These are phyloP conservation scores for Ananas comosus DNA, from an alignment of 176 grass and related monocot genomes.

Conservation along the genomic window DNA sequence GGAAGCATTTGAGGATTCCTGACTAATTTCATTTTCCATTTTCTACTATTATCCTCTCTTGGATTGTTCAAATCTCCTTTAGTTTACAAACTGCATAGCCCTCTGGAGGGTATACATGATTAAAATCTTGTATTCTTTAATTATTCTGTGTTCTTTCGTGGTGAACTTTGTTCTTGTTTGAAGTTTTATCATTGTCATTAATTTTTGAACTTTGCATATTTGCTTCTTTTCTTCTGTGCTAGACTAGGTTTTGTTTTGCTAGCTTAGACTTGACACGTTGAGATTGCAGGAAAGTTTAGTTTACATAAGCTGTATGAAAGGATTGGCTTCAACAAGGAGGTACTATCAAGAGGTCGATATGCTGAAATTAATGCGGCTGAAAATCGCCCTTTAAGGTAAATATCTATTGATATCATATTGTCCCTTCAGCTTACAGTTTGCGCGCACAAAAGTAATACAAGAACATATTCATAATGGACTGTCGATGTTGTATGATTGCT, in stretches of 20 bases:
- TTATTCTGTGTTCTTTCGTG: not conserved
- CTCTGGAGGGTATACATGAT: not conserved
- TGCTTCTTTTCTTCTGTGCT: not conserved
- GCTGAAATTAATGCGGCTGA: slow-evolving; percentile 80
- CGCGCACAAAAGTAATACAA: not conserved
- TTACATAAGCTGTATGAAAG: slow-evolving; percentile 83
- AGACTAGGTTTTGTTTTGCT: not conserved
- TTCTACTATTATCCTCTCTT: not conserved
- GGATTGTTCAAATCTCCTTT: not conserved
- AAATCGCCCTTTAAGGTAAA: slow-evolving; percentile 70
- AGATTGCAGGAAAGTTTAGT: slow-evolving; percentile 64
- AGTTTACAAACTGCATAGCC: not conserved
- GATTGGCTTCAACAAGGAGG: slow-evolving; percentile 87
- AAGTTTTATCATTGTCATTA: not conserved
- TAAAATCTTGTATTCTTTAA: not conserved
- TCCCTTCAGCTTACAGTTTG: not conserved
- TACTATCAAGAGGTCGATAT: slow-evolving; percentile 77
- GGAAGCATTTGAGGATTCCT: not conserved
- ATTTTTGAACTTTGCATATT: not conserved
- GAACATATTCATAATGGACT: not conserved
- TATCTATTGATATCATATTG: not conserved
- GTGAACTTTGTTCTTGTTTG: slow-evolving; percentile 4
- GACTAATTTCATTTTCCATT: not conserved
- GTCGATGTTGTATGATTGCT: too few relatives aligned
- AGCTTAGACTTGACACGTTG: slow-evolving; percentile 12